Conservation (phyloP, 1,284 basidiomycete species). For the Psilocybe mexicana region DNA sequence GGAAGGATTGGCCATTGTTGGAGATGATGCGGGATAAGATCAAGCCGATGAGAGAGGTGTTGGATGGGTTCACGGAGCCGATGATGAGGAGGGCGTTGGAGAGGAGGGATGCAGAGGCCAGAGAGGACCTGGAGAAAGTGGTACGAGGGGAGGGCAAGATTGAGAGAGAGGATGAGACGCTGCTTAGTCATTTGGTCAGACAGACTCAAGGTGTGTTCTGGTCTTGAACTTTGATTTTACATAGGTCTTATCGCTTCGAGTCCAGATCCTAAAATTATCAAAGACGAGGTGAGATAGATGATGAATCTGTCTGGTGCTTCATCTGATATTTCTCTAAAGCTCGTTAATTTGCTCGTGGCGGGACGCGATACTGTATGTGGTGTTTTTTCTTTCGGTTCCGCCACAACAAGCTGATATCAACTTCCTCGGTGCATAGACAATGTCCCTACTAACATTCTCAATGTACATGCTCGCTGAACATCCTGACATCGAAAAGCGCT, state of each 20-base stretch:
- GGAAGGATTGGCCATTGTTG: constrained; percentile 34
- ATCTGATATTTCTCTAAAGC: constrained; percentile 3
- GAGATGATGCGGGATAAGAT: constrained; percentile 38
- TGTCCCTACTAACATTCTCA: constrained; percentile 24
- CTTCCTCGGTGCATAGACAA: constrained; percentile 18
- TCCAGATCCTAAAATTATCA: constrained; percentile 37
- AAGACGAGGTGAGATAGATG: constrained; percentile 34
- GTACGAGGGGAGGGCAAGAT: constrained; percentile 11
- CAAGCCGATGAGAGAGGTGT: constrained; percentile 29
- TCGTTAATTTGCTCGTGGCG: constrained; percentile 30
- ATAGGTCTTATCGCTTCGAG: no score
- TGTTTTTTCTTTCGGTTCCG: no score
- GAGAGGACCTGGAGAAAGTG: constrained; percentile 1
- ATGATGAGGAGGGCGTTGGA: constrained; percentile 32
- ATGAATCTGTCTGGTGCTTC: no score
- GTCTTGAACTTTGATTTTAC: no score
- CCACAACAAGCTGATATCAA: not conserved
- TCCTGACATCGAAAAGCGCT: constrained; percentile 27
- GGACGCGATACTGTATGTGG: constrained; percentile 36
- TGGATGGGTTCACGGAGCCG: constrained; percentile 36
- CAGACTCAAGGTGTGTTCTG: constrained; percentile 32
- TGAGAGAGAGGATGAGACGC: constrained; percentile 31
- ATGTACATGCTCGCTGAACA: constrained; percentile 30
- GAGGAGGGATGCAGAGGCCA: constrained; percentile 26
- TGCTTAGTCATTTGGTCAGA: constrained; percentile 39